Conservation (phyloP, 106 monocot species). For the Narthecium ossifragum region DNA sequence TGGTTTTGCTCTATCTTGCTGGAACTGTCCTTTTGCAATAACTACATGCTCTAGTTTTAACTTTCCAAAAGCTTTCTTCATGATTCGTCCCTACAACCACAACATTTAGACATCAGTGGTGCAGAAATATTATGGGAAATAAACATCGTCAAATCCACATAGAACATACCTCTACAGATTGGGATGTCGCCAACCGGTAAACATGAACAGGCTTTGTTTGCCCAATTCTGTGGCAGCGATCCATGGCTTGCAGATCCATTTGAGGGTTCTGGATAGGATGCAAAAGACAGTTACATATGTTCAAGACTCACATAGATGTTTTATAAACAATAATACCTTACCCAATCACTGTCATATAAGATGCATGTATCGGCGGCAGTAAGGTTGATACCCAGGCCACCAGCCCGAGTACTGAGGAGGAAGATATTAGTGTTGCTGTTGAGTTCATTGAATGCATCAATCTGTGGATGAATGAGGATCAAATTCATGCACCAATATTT, state of each 20-base stretch:
- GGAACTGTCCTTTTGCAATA: slow-evolving; percentile 89
- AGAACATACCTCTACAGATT: slow-evolving; percentile 78
- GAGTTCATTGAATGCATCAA: slow-evolving; percentile 74
- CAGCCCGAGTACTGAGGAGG: slow-evolving; percentile 90
- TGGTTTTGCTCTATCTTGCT: slow-evolving; percentile 58
- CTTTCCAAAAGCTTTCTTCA: slow-evolving; percentile 87
- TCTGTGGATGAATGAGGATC: slow-evolving; percentile 39
- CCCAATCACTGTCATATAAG: slow-evolving; percentile 98
- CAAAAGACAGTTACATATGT: neutral
- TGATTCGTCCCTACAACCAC: slow-evolving; percentile 55
- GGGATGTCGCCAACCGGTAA: slow-evolving; percentile 77
- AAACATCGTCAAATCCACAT: too few species aligned
- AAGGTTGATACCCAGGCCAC: slow-evolving; percentile 94
- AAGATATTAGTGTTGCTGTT: slow-evolving; percentile 60
- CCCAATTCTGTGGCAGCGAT: slow-evolving; percentile 97
- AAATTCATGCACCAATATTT: too few species aligned
- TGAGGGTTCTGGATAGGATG: slow-evolving; percentile 75
- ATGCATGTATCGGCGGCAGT: slow-evolving; percentile 98
- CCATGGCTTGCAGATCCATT: slow-evolving; percentile 99
- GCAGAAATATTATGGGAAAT: too few species aligned
- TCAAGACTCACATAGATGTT: neutral
- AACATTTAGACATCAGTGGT: too few species aligned
- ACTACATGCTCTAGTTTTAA: slow-evolving; percentile 93
- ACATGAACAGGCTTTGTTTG: slow-evolving; percentile 90
- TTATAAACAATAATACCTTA: slow-evolving; percentile 16